A percentile compares a stretch with the other conserved stretches of the same genome.
Conservation (phyloP, 345 rosid species). For the Linum tenue region DNA sequence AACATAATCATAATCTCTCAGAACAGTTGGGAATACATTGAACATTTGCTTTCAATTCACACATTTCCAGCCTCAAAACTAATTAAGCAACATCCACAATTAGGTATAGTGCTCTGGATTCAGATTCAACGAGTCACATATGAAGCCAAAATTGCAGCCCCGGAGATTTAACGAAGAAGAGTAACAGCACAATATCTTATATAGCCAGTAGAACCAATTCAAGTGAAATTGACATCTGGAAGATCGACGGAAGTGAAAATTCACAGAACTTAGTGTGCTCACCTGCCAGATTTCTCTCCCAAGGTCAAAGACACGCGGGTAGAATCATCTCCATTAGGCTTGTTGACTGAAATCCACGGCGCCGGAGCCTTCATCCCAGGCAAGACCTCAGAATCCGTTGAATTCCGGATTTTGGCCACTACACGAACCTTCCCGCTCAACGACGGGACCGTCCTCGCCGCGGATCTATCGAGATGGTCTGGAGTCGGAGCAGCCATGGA, state of each 20-base stretch:
- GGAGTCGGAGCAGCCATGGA: conserved; percentile 14
- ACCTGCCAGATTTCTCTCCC: conserved; percentile 41
- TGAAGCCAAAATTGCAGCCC: background rate
- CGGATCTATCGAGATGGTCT: background rate
- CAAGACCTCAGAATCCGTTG: conserved; percentile 19
- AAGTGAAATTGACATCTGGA: too few relatives aligned
- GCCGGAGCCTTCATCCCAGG: conserved; percentile 3
- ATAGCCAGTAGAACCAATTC: background rate
- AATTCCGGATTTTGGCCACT: conserved; percentile 49
- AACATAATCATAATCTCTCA: conserved; percentile 1
- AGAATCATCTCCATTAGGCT: conserved; percentile 36
- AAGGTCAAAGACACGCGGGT: conserved; percentile 37
- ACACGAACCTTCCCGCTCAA: conserved; percentile 32
- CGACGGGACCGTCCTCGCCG: background rate
- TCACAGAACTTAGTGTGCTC: background rate
- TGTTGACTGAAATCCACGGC: conserved; percentile 31
- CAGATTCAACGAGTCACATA: background rate
- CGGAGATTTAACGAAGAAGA: background rate
- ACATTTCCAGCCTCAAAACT: background rate
- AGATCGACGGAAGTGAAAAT: background rate
- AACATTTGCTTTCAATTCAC: background rate
- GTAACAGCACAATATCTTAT: too few relatives aligned
- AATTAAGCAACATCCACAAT: background rate
- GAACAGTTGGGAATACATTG: background rate
- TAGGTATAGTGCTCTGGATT: background rate